Conservation (phyloP, 2,329 filamentous ascomycete genomes). For the Arthroderma sp. region DNA sequence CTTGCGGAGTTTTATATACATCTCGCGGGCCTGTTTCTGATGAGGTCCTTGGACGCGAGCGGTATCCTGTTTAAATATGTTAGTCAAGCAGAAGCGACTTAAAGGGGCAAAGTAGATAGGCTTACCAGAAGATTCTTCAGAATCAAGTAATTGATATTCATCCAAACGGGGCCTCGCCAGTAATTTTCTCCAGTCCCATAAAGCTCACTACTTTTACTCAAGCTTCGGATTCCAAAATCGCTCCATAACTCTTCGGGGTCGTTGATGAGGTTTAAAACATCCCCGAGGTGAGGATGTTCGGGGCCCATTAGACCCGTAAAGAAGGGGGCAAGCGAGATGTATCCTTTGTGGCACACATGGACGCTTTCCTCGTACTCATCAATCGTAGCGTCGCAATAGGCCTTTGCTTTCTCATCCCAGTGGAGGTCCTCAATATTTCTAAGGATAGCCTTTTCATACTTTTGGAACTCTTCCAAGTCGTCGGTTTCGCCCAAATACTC, state of each 20-base stretch:
- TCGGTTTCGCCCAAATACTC: constrained; percentile 60
- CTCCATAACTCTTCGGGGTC: constrained; percentile 85
- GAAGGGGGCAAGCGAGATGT: constrained; percentile 88
- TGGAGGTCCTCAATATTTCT: constrained; percentile 86
- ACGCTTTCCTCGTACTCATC: constrained; percentile 86
- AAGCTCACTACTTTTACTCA: constrained; percentile 69
- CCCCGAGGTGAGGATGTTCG: constrained; percentile 60
- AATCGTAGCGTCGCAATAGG: constrained; percentile 89
- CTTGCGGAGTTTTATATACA: constrained; percentile 64
- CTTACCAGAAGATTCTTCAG: constrained; percentile 65
- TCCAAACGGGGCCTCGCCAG: constrained; percentile 90
- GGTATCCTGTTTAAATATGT: constrained; percentile 40
- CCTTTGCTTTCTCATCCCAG: constrained; percentile 68
- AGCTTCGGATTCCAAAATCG: constrained; percentile 70
- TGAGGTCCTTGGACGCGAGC: constrained; percentile 54
- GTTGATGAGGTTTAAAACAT: constrained; percentile 61
- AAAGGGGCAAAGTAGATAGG: constrained; percentile 14
- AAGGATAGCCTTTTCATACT: constrained; percentile 62
- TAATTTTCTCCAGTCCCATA: constrained; percentile 94
- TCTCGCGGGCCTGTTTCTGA: constrained; percentile 50
- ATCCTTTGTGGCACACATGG: constrained; percentile 92
- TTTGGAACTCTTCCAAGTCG: constrained; percentile 59
- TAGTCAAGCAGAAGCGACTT: constrained; percentile 8
- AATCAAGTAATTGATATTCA: constrained; percentile 89
- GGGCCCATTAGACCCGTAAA: constrained; percentile 64